Percentiles rank a stretch among this genome's conserved stretches.
phyloP scores from a whole-genome alignment of 2,329 filamentous ascomycete species.

The Aspergillus brunneoviolaceus region DNA sequence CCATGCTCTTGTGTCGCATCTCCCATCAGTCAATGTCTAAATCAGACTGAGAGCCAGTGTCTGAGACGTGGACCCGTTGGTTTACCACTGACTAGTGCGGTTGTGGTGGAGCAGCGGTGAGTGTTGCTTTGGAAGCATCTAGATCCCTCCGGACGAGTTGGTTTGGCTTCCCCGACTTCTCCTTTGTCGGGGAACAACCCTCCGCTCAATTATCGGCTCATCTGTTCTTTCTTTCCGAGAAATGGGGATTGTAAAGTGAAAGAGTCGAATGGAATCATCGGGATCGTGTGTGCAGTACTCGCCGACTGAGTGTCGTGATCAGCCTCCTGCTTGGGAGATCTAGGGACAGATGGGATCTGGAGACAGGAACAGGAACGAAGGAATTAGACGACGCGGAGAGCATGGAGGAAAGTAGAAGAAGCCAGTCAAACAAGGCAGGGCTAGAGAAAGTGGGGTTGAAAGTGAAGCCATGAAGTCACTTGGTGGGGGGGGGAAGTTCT shows the following conservation, averaged over 20 bases:
- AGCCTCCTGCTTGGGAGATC: not conserved
- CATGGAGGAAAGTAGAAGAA: not conserved
- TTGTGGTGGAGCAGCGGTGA: not conserved
- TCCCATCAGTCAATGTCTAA: not conserved
- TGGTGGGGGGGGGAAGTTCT: not conserved
- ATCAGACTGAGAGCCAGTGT: not conserved
- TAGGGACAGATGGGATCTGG: not conserved
- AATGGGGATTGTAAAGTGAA: not conserved
- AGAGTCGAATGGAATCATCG: not conserved
- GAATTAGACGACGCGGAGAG: not conserved
- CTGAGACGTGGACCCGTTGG: not conserved
- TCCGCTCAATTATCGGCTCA: not conserved
- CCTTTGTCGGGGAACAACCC: not conserved
- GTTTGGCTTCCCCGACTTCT: not conserved
- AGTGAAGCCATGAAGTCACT: not conserved
- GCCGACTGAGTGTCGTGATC: not conserved
- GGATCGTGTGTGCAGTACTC: not conserved
- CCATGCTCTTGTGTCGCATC: not conserved
- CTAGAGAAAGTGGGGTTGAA: not conserved
- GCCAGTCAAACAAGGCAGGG: not conserved
- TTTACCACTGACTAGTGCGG: not conserved
- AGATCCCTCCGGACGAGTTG: not conserved
- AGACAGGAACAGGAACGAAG: not conserved
- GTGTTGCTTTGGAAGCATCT: not conserved
- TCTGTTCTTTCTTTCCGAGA: not conserved